Conservation (phyloP, 2,329 filamentous ascomycete species). For the Phoma sp. region DNA sequence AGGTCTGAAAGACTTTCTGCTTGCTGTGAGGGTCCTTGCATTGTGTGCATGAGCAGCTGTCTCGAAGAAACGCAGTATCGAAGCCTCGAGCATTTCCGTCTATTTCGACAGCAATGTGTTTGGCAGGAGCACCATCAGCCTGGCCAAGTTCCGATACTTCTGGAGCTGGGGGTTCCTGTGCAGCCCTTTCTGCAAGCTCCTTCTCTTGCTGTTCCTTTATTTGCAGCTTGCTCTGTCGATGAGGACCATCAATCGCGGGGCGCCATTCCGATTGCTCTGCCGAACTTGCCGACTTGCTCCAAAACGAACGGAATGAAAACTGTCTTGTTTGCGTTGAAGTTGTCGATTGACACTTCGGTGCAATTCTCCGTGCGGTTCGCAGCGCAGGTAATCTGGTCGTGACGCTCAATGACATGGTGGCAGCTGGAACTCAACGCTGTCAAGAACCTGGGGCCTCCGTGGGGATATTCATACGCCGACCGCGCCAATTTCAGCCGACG, state of each 20-base stretch:
- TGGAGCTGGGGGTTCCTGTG: conserved; percentile 12
- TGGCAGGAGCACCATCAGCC: conserved; percentile 33
- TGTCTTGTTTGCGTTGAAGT: conserved; percentile 5
- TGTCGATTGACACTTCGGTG: conserved; percentile 5
- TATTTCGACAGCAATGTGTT: conserved; percentile 40
- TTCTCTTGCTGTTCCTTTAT: conserved; percentile 25
- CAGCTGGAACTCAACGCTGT: conserved; percentile 2
- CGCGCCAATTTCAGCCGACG: conserved; percentile 14
- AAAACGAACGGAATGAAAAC: conserved; percentile 29
- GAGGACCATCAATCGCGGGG: conserved; percentile 29
- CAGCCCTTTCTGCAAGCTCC: conserved; percentile 18
- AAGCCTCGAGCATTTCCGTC: conserved; percentile 39
- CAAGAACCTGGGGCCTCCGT: conserved; percentile 2
- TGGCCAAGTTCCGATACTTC: conserved; percentile 21
- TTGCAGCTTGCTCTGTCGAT: conserved; percentile 28
- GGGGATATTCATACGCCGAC: conserved; percentile 23
- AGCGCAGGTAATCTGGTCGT: conserved; percentile 26
- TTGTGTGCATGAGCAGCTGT: conserved; percentile 62
- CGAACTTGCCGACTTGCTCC: conserved; percentile 23
- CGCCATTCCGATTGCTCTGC: conserved; percentile 27
- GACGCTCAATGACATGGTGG: conserved; percentile 38
- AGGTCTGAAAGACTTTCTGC: conserved; percentile 69
- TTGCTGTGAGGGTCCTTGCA: conserved; percentile 65
- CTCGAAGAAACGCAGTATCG: conserved; percentile 56
- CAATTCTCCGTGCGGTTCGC: conserved; percentile 11